Conservation (phyloP, 768 basidiomycete species). For the Leucosporidium yakuticum region DNA sequence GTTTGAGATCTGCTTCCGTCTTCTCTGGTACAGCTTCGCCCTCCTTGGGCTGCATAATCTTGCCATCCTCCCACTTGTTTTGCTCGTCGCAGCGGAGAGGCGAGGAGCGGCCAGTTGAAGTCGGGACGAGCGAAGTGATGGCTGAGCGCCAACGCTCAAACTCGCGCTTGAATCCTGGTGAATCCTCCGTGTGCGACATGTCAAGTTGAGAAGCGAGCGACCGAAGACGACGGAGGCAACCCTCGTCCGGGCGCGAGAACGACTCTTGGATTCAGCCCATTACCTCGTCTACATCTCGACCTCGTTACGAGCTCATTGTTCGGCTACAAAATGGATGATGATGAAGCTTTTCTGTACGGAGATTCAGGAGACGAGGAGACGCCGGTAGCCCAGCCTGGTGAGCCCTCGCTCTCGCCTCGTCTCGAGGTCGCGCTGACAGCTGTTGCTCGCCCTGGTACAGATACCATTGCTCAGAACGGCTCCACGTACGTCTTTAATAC, state of each 20-base stretch:
- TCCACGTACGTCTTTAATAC: too few relatives aligned
- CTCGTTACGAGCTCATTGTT: background rate
- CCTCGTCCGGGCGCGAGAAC: background rate
- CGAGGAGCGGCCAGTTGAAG: background rate
- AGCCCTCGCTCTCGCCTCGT: too few relatives aligned
- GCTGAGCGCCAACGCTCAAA: slow-evolving; percentile 20
- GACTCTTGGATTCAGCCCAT: background rate
- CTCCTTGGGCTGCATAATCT: slow-evolving; percentile 9
- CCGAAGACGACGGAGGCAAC: background rate
- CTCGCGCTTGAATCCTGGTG: slow-evolving; percentile 16
- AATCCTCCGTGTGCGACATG: slow-evolving; percentile 1
- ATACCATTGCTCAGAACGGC: too few relatives aligned
- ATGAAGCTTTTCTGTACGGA: slow-evolving; percentile 37
- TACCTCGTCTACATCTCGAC: background rate
- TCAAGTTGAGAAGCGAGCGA: background rate
- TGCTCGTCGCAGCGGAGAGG: slow-evolving; percentile 15
- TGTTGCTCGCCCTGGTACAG: too few relatives aligned
- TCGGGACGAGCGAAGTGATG: slow-evolving; percentile 13
- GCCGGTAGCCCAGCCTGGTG: too few relatives aligned
- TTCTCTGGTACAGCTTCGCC: background rate
- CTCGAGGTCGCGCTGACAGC: too few relatives aligned
- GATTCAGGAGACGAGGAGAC: slow-evolving; percentile 5
- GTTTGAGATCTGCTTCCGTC: slow-evolving; percentile 6
- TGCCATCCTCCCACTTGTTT: slow-evolving; percentile 17
- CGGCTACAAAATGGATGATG: slow-evolving; percentile 29